A percentile compares a stretch with the other conserved stretches of the same genome.
Conservation (phyloP, 2,329 filamentous ascomycete genomes). For the Stachybotrys chartarum region DNA sequence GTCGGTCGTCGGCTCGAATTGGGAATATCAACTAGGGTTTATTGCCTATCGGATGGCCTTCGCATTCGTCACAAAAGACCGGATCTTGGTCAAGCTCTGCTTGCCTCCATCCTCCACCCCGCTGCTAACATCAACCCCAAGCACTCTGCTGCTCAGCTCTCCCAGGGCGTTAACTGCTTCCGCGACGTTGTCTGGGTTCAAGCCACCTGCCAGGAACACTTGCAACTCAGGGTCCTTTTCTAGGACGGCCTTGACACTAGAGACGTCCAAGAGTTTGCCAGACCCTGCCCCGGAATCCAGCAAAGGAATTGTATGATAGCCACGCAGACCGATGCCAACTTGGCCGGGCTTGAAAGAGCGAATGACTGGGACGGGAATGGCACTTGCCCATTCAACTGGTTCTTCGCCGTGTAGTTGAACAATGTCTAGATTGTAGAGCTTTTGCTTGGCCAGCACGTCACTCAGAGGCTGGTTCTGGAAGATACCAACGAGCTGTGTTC, state of each 20-base stretch:
- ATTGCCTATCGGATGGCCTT: slow-evolving; percentile 47
- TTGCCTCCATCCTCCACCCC: slow-evolving; percentile 80
- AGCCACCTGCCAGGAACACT: slow-evolving; percentile 77
- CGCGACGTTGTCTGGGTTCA: slow-evolving; percentile 72
- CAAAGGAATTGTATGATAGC: slow-evolving; percentile 76
- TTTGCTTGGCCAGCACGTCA: slow-evolving; percentile 74
- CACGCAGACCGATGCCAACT: slow-evolving; percentile 62
- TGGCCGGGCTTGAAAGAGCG: slow-evolving; percentile 75
- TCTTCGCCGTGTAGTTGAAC: slow-evolving; percentile 92
- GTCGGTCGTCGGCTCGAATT: too few relatives aligned
- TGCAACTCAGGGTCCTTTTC: slow-evolving; percentile 61
- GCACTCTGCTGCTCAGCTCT: slow-evolving; percentile 52
- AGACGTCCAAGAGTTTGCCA: slow-evolving; percentile 68
- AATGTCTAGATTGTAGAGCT: slow-evolving; percentile 70
- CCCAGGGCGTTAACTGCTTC: slow-evolving; percentile 58
- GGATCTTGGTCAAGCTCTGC: slow-evolving; percentile 77
- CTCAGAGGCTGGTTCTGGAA: slow-evolving; percentile 86
- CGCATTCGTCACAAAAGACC: slow-evolving; percentile 68
- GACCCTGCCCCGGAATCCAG: slow-evolving; percentile 84
- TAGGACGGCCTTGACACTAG: slow-evolving; percentile 60
- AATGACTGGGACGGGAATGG: slow-evolving; percentile 91
- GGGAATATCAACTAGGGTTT: not conserved
- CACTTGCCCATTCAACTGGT: slow-evolving; percentile 80
- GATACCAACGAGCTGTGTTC: slow-evolving; percentile 81
- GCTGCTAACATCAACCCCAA: slow-evolving; percentile 88